Base-by-base conservation (phyloP, 2,329 filamentous ascomycete genomes). In the Aspergillus viridinutans region DNA sequence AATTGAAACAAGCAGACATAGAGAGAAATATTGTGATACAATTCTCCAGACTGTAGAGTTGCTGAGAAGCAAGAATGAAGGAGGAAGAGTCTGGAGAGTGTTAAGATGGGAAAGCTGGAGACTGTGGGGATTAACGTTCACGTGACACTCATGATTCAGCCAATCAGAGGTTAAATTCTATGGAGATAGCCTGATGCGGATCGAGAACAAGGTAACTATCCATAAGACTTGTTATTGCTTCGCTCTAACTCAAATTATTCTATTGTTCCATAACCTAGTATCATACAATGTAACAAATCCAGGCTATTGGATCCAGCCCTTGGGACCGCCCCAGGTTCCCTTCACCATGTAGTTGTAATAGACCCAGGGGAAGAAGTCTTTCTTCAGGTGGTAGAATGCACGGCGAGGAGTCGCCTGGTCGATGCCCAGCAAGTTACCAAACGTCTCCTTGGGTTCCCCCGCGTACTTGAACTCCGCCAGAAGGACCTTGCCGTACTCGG, bases 361-460 rank as follows among this genome's bases (percentile, higher is more conserved):
- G 2, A 87, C 84, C 84, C 84, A 87, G 0, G 85, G 85, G 71
- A 87, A 87, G 64, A 87, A 87, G 65, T 86, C 80, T 72, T 85
- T 87, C 76, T 87, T 87, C 48, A 87, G 62, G 63, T 86, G 75
- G 61, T 84, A 87, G 65, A 87, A 87, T 0, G 80, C 74, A 3
- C 80, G 78, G 3, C 83, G 78, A 1, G 85, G 85, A 9, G 72
- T 71, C 0, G 69, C 78, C 69, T 87, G 85, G 62, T 87, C 83
- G 6, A 86, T 76, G 0, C 83, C 84, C 14, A 86, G 70, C 66
- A 70, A 72, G 3, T 75, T 70, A 4, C 73, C 76, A 60, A 87
- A 87, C 0, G 85, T 86, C 75, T 87, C 85, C 67, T 86, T 85
- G 6, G 85, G 83, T 61, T 77, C 77, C 8, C 82, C 83, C 1